Percentiles rank a stretch among this genome's conserved stretches.
These are phyloP conservation scores for Acarospora socialis DNA, from an alignment of 2,329 filamentous ascomycete genomes.

Conservation along the genomic window DNA sequence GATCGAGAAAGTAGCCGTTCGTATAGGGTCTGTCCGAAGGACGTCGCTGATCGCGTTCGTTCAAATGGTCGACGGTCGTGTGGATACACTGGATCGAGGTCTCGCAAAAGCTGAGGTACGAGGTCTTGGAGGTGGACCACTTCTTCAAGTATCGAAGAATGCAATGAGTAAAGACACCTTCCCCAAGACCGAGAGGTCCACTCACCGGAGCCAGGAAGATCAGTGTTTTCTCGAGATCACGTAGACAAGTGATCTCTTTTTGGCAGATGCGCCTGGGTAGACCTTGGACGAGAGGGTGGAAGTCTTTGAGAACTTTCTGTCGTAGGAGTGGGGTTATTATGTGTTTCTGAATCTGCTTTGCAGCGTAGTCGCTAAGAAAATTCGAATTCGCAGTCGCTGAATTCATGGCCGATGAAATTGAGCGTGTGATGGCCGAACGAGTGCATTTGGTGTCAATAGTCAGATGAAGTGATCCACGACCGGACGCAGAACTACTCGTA, in stretches of 20 bases:
- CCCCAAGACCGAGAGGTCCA: constrained; percentile 38
- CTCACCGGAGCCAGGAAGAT: constrained; percentile 89
- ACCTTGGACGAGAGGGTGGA: constrained; percentile 65
- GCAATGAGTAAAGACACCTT: constrained; percentile 55
- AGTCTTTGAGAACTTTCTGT: constrained; percentile 60
- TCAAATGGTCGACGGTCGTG: constrained; percentile 72
- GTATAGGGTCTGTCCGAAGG: constrained; percentile 81
- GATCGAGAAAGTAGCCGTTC: constrained; percentile 92
- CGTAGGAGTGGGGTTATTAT: constrained; percentile 65
- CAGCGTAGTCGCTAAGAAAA: constrained; percentile 53
- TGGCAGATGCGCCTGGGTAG: constrained; percentile 65
- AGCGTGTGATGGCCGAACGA: constrained; percentile 47
- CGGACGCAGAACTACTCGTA: neutral
- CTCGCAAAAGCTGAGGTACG: constrained; percentile 80
- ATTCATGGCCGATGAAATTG: constrained; percentile 34
- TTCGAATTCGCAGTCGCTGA: constrained; percentile 37
- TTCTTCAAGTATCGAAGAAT: constrained; percentile 52
- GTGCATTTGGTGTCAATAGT: constrained; percentile 24
- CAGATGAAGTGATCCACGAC: constrained; percentile 5
- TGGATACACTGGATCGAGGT: constrained; percentile 82
- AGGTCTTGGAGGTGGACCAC: constrained; percentile 51
- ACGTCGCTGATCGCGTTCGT: constrained; percentile 73
- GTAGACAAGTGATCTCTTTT: constrained; percentile 77
- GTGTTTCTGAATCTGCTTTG: constrained; percentile 64
- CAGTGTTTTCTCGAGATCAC: constrained; percentile 87